Conservation (phyloP, 805 yeast species). For the Saccharomycopsis oosterbeekiorum region DNA sequence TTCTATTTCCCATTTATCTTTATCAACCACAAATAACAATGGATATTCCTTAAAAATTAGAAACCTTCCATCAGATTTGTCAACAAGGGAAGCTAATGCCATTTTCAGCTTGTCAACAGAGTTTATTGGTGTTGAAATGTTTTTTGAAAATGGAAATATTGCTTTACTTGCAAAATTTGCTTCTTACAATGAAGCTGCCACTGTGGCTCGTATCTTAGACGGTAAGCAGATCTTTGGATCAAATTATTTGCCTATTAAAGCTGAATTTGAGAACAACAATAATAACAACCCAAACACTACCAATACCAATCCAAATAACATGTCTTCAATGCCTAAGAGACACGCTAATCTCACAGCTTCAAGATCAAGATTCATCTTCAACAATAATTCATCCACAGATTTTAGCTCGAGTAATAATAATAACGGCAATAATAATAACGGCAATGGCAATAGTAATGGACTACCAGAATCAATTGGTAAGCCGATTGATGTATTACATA, state of each 20-base stretch:
- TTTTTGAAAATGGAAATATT: conserved; percentile 25
- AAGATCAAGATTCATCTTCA: conserved; percentile 13
- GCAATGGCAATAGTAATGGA: neutral
- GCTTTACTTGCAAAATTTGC: conserved; percentile 10
- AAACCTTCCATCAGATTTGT: conserved; percentile 54
- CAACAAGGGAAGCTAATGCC: conserved; percentile 55
- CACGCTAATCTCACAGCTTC: conserved; percentile 4
- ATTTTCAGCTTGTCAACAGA: conserved; percentile 64
- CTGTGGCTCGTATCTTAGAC: conserved; percentile 11
- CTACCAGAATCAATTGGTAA: conserved; percentile 12
- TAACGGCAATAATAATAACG: neutral
- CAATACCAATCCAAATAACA: neutral
- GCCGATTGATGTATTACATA: conserved; percentile 6
- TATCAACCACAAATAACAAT: conserved; percentile 2
- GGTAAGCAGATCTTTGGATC: conserved; percentile 14
- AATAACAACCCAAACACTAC: conserved; percentile 1
- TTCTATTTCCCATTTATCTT: conserved; percentile 12
- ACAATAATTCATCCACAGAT: neutral
- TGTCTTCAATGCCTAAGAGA: neutral
- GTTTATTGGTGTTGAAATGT: conserved; percentile 41
- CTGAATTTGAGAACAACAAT: conserved; percentile 11
- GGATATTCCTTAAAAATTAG: conserved; percentile 32
- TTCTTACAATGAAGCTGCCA: conserved; percentile 8
- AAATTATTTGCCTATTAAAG: conserved; percentile 8
- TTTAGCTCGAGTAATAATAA: neutral